Evolutionary conservation across 1,139 yeast genomes (phyloP), one percentile per base, ranked within the genome.

Genomic region (Sugiyamaella castrensis): DNA sequence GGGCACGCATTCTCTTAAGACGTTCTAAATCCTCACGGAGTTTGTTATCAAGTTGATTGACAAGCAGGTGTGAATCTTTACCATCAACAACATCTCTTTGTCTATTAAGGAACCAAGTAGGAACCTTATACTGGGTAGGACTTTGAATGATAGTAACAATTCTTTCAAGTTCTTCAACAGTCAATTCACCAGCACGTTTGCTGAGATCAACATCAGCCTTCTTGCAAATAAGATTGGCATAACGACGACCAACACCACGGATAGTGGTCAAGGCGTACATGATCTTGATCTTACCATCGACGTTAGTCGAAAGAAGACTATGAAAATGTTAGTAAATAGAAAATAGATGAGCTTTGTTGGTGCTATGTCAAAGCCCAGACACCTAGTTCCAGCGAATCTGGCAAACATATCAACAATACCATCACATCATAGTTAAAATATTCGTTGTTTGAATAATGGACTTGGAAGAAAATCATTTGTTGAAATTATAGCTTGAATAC

Each of bases 161-260:
- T 82, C 98, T 88, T 84, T 92, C 99, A 77, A 92, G 88, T 82
- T 92, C 99, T 85, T 92, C 99, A 77, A 92, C 98, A 76, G 98
- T 91, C 76, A 92, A 88, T 80, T 92, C 98, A 87, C 99, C 99
- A 70, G 99, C 99, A 81, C 99, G 88, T 87, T 92, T 92, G 79
- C 79, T 73, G 77, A 92, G 85, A 75, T 88, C 95, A 74, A 92
- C 95, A 82, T 92, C 99, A 71, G 99, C 99, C 85, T 91, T 94
- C 87, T 94, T 94, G 84, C 98, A 94, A 74, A 92, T 96, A 81
- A 94, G 83, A 92, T 92, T 94, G 79, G 98, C 83, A 87, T 92
- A 94, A 82, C 99, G 95, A 80, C 98, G 95, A 81, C 98, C 98
- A 73, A 94, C 98, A 88, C 99, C 99, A 83, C 96, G 87, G 74